Conservation (phyloP, 495 filamentous ascomycete species). For the Lasiosphaeria miniovina region DNA sequence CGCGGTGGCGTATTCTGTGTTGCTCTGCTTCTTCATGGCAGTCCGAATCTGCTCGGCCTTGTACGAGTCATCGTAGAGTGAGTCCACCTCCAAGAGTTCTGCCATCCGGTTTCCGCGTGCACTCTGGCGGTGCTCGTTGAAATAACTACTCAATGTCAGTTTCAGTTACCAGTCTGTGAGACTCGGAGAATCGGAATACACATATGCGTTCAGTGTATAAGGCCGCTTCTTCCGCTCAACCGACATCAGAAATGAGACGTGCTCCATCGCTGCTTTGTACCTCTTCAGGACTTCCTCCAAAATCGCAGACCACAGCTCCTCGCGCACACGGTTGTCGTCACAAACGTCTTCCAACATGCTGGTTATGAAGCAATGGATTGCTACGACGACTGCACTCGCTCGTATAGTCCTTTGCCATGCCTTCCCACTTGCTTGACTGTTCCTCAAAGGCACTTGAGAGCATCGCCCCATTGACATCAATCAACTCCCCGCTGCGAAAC, state of each 20-base stretch:
- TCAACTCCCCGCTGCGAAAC: slow-evolving; percentile 30
- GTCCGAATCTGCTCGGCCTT: slow-evolving; percentile 12
- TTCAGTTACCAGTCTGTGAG: too few species aligned
- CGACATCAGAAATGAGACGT: slow-evolving; percentile 44
- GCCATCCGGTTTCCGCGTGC: not conserved
- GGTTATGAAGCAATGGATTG: slow-evolving; percentile 51
- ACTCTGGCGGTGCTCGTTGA: not conserved
- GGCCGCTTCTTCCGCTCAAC: slow-evolving; percentile 48
- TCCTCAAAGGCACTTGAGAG: slow-evolving; percentile 49
- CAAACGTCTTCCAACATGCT: slow-evolving; percentile 28
- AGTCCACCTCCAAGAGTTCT: not conserved
- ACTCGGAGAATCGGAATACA: too few species aligned
- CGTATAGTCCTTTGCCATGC: slow-evolving; percentile 46
- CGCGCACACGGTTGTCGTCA: slow-evolving; percentile 33
- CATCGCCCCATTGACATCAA: slow-evolving; percentile 29
- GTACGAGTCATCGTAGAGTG: not conserved
- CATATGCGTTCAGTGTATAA: slow-evolving; percentile 42
- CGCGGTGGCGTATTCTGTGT: slow-evolving; percentile 42
- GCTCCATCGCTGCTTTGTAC: slow-evolving; percentile 42
- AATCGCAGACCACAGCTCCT: slow-evolving; percentile 35
- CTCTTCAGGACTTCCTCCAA: slow-evolving; percentile 40
- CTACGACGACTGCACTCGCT: slow-evolving; percentile 44
- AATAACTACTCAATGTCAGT: slow-evolving; percentile 34
- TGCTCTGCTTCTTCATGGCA: slow-evolving; percentile 39
- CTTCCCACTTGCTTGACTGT: slow-evolving; percentile 54